These are phyloP conservation scores for Cadophora luteo-olivacea DNA, from an alignment of 2,329 filamentous ascomycete genomes.

Conservation along the genomic window DNA sequence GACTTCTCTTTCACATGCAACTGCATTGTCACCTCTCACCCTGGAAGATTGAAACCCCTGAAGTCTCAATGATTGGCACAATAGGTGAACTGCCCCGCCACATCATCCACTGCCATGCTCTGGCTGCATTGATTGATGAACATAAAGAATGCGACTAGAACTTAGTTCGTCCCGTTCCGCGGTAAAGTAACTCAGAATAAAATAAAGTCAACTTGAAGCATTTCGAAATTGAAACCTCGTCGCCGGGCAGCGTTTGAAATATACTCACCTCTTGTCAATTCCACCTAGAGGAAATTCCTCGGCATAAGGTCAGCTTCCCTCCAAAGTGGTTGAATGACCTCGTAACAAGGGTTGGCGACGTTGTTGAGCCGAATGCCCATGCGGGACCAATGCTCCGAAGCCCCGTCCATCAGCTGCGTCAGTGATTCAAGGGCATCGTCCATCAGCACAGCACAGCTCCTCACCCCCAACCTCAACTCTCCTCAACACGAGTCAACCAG, in stretches of 20 bases:
- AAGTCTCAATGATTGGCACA: constrained; percentile 14
- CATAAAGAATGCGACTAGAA: constrained; percentile 3
- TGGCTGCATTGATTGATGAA: background rate
- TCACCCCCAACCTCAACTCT: constrained; percentile 19
- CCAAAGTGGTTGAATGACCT: constrained; percentile 18
- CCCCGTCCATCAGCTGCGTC: constrained; percentile 14
- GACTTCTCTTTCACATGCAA: constrained; percentile 17
- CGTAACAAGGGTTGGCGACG: background rate
- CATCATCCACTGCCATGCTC: constrained; percentile 6
- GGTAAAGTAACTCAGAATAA: background rate
- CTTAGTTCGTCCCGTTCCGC: constrained; percentile 5
- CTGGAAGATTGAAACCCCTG: background rate
- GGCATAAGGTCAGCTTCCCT: background rate
- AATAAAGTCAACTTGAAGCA: background rate
- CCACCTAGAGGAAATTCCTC: background rate
- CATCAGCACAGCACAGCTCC: background rate
- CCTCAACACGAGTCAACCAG: constrained; percentile 25
- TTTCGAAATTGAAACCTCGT: background rate
- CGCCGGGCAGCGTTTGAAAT: background rate
- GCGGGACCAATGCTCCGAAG: constrained; percentile 3
- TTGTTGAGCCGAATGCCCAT: constrained; percentile 18
- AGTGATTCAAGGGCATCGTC: constrained; percentile 11
- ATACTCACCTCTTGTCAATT: background rate
- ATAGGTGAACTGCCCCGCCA: constrained; percentile 11
- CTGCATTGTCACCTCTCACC: background rate